These are phyloP conservation scores for Millerozyma acaciae DNA, from an alignment of 805 yeast species.

Conservation along the genomic window DNA sequence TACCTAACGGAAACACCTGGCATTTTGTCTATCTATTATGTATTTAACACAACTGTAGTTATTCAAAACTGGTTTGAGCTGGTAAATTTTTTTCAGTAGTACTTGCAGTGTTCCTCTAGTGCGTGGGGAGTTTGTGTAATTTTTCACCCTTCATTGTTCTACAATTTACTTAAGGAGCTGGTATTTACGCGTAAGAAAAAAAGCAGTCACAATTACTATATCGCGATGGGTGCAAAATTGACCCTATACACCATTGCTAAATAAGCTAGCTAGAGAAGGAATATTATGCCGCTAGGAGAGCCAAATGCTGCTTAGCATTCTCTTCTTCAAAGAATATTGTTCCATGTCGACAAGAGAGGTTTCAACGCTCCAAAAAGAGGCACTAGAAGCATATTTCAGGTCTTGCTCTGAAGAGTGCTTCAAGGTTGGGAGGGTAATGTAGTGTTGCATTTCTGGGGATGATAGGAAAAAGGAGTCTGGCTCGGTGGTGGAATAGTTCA, in stretches of 20 bases:
- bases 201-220: background rate
- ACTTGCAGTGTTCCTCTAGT: too few relatives aligned
- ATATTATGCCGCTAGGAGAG: background rate
- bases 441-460: background rate
- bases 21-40: constrained; percentile 59
- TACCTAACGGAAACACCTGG: constrained; percentile 99
- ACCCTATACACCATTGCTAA: background rate
- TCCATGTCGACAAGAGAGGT: constrained; percentile 24
- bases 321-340: constrained; percentile 21
- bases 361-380: constrained; percentile 25
- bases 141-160: too few relatives aligned
- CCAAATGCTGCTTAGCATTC: constrained; percentile 18
- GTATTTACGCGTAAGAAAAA: background rate
- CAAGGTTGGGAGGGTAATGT: background rate
- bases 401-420: background rate
- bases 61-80: background rate
- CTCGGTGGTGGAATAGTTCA: background rate
- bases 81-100: constrained; percentile 3
- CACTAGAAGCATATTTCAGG: background rate
- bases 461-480: background rate
- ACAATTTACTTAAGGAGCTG: too few relatives aligned
- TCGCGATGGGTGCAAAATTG: background rate
- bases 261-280: background rate
- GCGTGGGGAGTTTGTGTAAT: too few relatives aligned
- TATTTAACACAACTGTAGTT: constrained; percentile 2